Evolutionary conservation across 768 basidiomycete genomes (phyloP).

Genomic region (Boletus speciosus): DNA sequence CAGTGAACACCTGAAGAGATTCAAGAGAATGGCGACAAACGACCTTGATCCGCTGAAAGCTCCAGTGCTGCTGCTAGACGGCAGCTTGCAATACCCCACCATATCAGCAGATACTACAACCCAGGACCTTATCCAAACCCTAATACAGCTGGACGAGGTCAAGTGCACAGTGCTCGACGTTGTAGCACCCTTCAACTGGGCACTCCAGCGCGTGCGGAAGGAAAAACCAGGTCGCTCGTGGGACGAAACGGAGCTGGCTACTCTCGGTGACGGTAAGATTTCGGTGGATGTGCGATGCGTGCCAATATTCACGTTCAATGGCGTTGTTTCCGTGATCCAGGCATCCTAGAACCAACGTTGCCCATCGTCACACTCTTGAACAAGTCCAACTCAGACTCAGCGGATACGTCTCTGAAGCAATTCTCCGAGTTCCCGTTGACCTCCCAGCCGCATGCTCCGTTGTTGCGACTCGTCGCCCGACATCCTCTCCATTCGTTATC

Average conservation of each 20-base stretch:
- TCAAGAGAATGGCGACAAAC: slow-evolving; percentile 26
- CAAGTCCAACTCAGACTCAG: slow-evolving; percentile 31
- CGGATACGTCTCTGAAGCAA: slow-evolving; percentile 38
- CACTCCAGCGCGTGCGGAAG: slow-evolving; percentile 58
- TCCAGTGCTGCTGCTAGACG: slow-evolving; percentile 56
- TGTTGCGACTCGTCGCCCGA: slow-evolving; percentile 68
- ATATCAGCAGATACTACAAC: slow-evolving; percentile 51
- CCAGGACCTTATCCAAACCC: slow-evolving; percentile 54
- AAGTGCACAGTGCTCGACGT: slow-evolving; percentile 54
- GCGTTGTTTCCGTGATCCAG: slow-evolving; percentile 31
- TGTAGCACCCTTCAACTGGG: slow-evolving; percentile 59
- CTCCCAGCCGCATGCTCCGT: slow-evolving; percentile 61
- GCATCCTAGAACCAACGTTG: slow-evolving; percentile 43
- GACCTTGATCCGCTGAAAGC: slow-evolving; percentile 43
- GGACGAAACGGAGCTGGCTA: slow-evolving; percentile 68
- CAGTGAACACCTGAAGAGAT: background rate
- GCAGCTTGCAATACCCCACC: slow-evolving; percentile 61
- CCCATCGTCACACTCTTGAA: slow-evolving; percentile 53
- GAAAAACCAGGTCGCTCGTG: slow-evolving; percentile 60
- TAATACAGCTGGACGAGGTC: slow-evolving; percentile 48
- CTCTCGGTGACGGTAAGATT: slow-evolving; percentile 59
- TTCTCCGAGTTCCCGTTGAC: slow-evolving; percentile 73
- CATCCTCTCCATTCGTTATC: slow-evolving; percentile 55
- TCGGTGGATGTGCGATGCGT: background rate
- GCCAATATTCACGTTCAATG: slow-evolving; percentile 11